Evolutionary conservation across 2,329 filamentous ascomycete genomes (phyloP).

Genomic region (Colletotrichum paranaense): DNA sequence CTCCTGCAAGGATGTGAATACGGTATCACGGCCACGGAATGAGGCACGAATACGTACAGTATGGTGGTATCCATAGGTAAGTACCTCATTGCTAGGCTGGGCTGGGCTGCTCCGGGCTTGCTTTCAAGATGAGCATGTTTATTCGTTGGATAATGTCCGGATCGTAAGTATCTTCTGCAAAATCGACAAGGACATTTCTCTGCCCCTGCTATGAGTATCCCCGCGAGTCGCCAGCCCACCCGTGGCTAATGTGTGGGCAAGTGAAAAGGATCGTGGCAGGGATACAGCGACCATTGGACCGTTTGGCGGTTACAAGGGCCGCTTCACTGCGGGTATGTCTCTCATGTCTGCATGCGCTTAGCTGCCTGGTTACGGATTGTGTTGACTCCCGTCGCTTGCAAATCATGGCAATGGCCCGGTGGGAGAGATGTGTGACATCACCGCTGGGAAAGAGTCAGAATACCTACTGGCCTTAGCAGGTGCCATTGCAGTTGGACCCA

Average conservation of each 20-base stretch:
- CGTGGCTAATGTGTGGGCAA: neutral
- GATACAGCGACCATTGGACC: neutral
- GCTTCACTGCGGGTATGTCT: too few species aligned
- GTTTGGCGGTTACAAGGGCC: neutral
- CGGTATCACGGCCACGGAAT: neutral
- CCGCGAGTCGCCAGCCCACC: neutral
- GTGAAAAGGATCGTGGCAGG: neutral
- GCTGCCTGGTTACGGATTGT: neutral
- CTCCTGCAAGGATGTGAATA: neutral
- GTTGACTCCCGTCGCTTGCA: neutral
- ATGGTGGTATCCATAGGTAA: neutral
- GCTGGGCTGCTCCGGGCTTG: neutral
- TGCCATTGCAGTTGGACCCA: neutral
- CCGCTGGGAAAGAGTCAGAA: neutral
- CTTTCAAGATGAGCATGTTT: neutral
- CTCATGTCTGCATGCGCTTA: too few species aligned
- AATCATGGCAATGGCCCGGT: neutral
- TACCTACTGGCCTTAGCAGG: neutral
- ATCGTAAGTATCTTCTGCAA: neutral
- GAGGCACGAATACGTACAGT: neutral
- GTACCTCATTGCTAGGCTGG: neutral
- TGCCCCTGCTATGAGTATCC: neutral
- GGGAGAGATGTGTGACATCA: conserved; percentile 23
- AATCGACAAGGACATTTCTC: neutral
- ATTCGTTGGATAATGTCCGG: neutral